Base-by-base conservation (phyloP, 306 rosid species). In the Ormosia emarginata region DNA sequence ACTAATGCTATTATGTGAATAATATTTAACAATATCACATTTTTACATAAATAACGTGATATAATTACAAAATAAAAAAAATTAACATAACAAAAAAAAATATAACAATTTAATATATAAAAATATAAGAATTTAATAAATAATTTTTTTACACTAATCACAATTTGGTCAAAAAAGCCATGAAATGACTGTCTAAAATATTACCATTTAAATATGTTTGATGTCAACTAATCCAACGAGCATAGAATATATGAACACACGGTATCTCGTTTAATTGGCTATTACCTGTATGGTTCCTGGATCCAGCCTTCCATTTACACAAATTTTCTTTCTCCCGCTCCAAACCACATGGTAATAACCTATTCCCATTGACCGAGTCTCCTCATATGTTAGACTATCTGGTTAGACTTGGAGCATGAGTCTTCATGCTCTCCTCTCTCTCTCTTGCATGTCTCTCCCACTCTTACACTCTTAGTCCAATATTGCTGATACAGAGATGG, bases 401-500 rank as follows among this genome's bases (percentile, higher is more conserved):
- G 11, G 59, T 40, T 36, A 5, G 36, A 55, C 33, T 5, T 15
- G 53, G 6, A 59, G 66, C 15, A 9, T n/a, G 5, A 61, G 30
- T n/a, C 55, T 17, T 40, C 14, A 30, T 18, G 0, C 29, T 17
- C 56, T 13, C 3, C 18, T 24, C 12, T 55, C 29, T 71, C 58
- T 58, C 7, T 7, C 3, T 66, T 10, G 3, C n/a, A 2, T 7
- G 29, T 56, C 8, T 56, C 40, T 39, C 33, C 24, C 30, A 57
- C 50, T 66, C 39, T 43, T 64, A 5, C 39, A 2, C 11, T 55
- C 61, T 62, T 41, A 67, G 18, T 74, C 47, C 46, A 33, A 39
- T n/a, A 15, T 50, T 36, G 3, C 2, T 11, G 14, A 62, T 33
- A 17, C 10, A 67, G 58, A 50, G 29, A 88, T 88, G 93, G 97